Base-by-base conservation (phyloP, 768 basidiomycete genomes). In the Piloderma croceum region DNA sequence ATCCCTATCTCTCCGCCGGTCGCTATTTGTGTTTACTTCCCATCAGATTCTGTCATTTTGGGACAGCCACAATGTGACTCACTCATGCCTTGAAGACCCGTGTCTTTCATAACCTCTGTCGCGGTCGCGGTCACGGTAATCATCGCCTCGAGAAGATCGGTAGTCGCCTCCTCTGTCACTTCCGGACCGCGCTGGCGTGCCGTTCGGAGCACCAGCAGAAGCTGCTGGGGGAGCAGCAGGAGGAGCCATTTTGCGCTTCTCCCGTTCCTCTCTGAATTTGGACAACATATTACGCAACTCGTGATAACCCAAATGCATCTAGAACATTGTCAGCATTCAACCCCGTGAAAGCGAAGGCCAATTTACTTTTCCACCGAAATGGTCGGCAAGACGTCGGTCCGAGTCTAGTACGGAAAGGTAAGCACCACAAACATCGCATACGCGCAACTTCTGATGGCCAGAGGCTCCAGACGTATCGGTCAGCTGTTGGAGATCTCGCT, bases 381-480 rank as follows among this genome's bases (percentile, higher is more conserved):
- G 96, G 71, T 99, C 96, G 38, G 96, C 96, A 45, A 99, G 70
- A 60, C 96, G 91, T 61, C 94, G 83, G 70, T 99, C 96, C 43
- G 94, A 97, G 66, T 99, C 96, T 35, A 98, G 74, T 25, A 99
- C 90, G 12, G 90, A 94, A 33, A 99, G 76, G 71, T 98, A 98
- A n/a, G 96, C 96, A 54, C 96, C 96, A 60, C 96, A 99, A 21
- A 97, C 93, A 69, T 99, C 96, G 69, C 96, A 98, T n/a, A 99
- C 96, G 47, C 96, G 84, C 52, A 99, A 71, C 66, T 98, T 98
- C 67, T 99, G 96, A 71, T 99, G 96, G n/a, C 96, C 96, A 42
- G 92, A 96, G 5, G 96, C 96, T 41, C 96, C 96, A 29, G 93
- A 94, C 22, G 91, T 98, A 59, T 99, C 96, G 31, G 94, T 96